Base-by-base conservation (phyloP, 148 eudicot genomes). In the Vaccinium corymbosum region DNA sequence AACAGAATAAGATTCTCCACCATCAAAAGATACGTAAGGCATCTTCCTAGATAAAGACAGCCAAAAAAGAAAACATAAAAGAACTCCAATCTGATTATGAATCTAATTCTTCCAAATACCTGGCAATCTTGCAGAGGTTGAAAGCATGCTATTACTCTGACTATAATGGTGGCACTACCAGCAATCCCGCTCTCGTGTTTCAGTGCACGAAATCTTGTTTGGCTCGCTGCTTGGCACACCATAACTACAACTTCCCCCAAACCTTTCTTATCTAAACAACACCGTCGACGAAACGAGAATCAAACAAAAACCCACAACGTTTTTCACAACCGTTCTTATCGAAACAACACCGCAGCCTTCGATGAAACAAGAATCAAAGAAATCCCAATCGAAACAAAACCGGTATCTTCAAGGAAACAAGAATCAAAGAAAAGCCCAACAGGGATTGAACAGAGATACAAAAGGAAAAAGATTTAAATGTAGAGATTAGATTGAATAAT, bases 171-270 rank as follows among this genome's bases (percentile, higher is more conserved):
- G 86, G 95, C 88, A 87, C 86, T 88, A 78, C 99, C 99, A 86
- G 93, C 94, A 90, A 91, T 88, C 84, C 99, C 98, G 87, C 85
- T 97, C 78, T 91, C 94, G 84, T 97, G 97, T 89, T 97, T 94
- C 91, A 90, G 88, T 76, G 95, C 93, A 83, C 99, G 94, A 83
- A 97, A 97, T 93, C 90, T 93, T 87, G 99, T 97, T 88, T 94
- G 90, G 66, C 95, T 82, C n/a, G 98, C 99, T 90, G 93, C 94
- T 93, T 97, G 99, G 92, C 98, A 89, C 90, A 97, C 98, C 99
- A 97, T 97, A 93, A 94, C 99, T 97, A 93, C 95, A 81, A 51
- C 81, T 84, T 81, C 75, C 85, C 85, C 85, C 82, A 85, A 76
- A 78, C 77, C 66, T 72, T 72, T 74, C 38, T 74, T 27, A 82